phyloP scores from a whole-genome alignment of 495 filamentous ascomycete species.

The Penicillium canescens region DNA sequence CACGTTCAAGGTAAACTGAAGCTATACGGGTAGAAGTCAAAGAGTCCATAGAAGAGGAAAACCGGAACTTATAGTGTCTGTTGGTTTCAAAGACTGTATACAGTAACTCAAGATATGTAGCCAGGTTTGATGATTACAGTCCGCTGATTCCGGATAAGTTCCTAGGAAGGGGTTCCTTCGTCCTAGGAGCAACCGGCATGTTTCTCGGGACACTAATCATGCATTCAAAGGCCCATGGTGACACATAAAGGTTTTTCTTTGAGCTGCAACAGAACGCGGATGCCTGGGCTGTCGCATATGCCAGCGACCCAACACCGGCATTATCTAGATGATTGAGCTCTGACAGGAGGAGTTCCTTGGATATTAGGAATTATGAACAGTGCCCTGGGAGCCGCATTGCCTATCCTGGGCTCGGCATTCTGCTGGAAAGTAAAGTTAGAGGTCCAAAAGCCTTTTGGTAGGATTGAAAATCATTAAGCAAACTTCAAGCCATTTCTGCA shows the following conservation, averaged over 20 bases:
- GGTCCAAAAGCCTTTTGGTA: neutral
- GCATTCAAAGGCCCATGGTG: neutral
- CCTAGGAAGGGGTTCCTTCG: neutral
- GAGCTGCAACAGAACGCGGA: neutral
- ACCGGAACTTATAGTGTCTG: too few species aligned
- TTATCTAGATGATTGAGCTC: neutral
- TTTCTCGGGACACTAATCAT: neutral
- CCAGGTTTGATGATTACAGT: neutral
- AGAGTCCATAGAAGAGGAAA: too few species aligned
- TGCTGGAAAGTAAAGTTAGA: neutral
- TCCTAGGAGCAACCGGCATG: neutral
- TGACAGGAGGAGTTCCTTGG: neutral
- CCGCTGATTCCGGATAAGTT: neutral
- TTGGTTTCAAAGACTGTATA: too few species aligned
- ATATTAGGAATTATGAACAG: neutral
- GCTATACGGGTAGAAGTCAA: too few species aligned
- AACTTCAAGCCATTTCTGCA: neutral
- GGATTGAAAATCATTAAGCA: neutral
- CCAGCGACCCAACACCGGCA: neutral
- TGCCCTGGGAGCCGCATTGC: neutral
- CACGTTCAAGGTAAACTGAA: neutral
- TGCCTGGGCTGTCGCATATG: neutral
- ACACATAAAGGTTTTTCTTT: neutral
- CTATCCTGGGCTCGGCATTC: neutral
- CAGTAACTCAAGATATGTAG: too few species aligned